phyloP scores from a whole-genome alignment of 1,139 yeast species.

The Saccharomyces hybrid region DNA sequence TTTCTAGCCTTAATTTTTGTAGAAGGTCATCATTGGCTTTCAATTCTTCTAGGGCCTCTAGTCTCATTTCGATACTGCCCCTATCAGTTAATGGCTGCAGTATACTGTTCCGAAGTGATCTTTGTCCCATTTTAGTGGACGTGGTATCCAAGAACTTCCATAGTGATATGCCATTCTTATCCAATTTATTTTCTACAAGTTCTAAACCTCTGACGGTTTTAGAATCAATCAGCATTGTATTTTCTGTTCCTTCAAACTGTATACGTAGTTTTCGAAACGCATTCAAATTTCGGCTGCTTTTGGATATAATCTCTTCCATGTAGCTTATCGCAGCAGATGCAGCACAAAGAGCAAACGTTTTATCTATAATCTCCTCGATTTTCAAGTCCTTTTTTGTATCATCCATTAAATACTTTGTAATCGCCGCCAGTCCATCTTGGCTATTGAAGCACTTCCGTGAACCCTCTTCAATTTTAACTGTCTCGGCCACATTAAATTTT shows the following conservation, averaged over 20 bases:
- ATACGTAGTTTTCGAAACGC: slow-evolving; percentile 32
- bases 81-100: slow-evolving; percentile 40
- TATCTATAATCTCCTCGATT: slow-evolving; percentile 23
- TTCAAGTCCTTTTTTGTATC: slow-evolving; percentile 19
- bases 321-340: slow-evolving; percentile 33
- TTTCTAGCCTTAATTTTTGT: slow-evolving; percentile 18
- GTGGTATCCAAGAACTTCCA: slow-evolving; percentile 36
- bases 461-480: slow-evolving; percentile 23
- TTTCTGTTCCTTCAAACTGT: slow-evolving; percentile 36
- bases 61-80: slow-evolving; percentile 32
- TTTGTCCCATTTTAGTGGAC: slow-evolving; percentile 40
- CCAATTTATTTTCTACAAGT: slow-evolving; percentile 32
- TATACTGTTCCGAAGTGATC: slow-evolving; percentile 36
- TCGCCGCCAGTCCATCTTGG: slow-evolving; percentile 20
- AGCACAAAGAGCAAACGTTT: slow-evolving; percentile 32
- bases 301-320: slow-evolving; percentile 10
- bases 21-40: slow-evolving; percentile 17
- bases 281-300: slow-evolving; percentile 6
- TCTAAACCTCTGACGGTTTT: slow-evolving; percentile 35
- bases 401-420: slow-evolving; percentile 17
- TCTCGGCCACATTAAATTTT: slow-evolving; percentile 30
- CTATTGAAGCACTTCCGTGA: slow-evolving; percentile 27
- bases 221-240: slow-evolving; percentile 38
- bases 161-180: slow-evolving; percentile 30
- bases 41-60: slow-evolving; percentile 35